Evolutionary conservation across 805 yeast genomes (phyloP).

Genomic region (Helenozyma baotianmanensis): DNA sequence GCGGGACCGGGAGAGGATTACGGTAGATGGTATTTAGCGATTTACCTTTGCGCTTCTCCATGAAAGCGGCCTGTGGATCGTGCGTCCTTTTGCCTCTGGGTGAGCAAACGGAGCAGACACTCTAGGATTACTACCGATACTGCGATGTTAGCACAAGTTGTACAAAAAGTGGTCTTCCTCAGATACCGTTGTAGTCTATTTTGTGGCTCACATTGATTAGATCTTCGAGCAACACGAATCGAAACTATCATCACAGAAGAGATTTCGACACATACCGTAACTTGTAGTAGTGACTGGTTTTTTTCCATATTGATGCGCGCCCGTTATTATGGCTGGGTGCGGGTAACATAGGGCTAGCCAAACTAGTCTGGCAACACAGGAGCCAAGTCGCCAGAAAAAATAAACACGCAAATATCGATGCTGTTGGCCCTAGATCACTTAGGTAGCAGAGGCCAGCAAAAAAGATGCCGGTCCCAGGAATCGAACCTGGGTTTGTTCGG

Average conservation of each 20-base stretch:
- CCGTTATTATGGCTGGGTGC: no score
- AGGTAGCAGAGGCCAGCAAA: no score
- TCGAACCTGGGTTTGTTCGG: slow-evolving; percentile 73
- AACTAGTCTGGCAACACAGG: no score
- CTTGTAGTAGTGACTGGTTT: slow-evolving; percentile 2
- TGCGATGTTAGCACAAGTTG: slow-evolving; percentile 4
- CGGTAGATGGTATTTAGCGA: slow-evolving; percentile 28
- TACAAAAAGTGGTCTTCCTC: slow-evolving; percentile 30
- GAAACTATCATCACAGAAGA: slow-evolving; percentile 19
- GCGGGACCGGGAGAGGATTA: slow-evolving; percentile 56
- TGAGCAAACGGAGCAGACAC: no score
- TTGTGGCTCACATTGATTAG: slow-evolving; percentile 56
- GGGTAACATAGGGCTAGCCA: no score
- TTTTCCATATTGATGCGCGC: no score
- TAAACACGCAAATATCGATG: no score
- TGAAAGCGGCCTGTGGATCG: no score
- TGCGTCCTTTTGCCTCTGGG: no score
- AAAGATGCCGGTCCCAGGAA: slow-evolving; percentile 62
- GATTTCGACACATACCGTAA: slow-evolving; percentile 11
- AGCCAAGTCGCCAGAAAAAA: no score
- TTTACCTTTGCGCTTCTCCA: slow-evolving; percentile 31
- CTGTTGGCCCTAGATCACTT: no score
- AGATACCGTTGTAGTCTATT: slow-evolving; percentile 98
- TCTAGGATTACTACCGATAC: no score
- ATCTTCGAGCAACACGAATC: slow-evolving; percentile 25